These are phyloP conservation scores for Celoporthe dispersa DNA, from an alignment of 2,329 filamentous ascomycete species.

Conservation along the genomic window DNA sequence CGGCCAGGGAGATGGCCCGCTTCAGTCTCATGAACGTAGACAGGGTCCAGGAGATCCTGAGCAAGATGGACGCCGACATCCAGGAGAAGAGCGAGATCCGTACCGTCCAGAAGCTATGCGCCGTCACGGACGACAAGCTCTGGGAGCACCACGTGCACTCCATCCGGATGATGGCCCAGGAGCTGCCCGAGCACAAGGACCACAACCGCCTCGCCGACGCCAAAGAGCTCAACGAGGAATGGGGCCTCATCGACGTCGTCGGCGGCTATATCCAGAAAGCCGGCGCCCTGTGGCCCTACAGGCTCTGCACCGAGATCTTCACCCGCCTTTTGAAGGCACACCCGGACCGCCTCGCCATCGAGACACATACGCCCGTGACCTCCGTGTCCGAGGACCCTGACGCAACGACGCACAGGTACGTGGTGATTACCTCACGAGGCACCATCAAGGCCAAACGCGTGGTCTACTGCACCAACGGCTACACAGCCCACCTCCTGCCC, in stretches of 20 bases:
- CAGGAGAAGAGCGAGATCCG: constrained; percentile 12
- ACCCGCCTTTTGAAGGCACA: not conserved
- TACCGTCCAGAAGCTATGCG: constrained; percentile 6
- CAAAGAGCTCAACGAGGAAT: constrained; percentile 9
- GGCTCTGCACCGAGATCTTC: constrained; percentile 11
- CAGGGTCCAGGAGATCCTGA: constrained; percentile 6
- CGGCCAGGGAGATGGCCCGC: constrained; percentile 2
- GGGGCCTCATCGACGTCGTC: constrained; percentile 11
- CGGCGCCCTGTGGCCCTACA: constrained; percentile 13
- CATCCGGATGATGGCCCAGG: constrained; percentile 5
- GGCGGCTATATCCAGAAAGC: constrained; percentile 8
- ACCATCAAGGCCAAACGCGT: constrained; percentile 56
- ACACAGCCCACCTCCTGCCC: constrained; percentile 65
- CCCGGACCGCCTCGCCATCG: constrained; percentile 4
- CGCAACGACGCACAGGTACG: constrained; percentile 42
- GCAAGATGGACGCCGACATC: constrained; percentile 2
- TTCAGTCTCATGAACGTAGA: constrained; percentile 12
- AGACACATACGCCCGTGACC: constrained; percentile 19
- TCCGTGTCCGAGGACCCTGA: constrained; percentile 29
- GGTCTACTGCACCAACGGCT: constrained; percentile 70
- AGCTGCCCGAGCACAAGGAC: constrained; percentile 2
- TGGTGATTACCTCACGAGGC: constrained; percentile 59
- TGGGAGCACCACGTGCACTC: constrained; percentile 6
- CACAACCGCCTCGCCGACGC: constrained; percentile 10
- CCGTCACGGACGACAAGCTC: constrained; percentile 5